Percentiles rank a stretch among this genome's conserved stretches.
These are phyloP conservation scores for Cicer chorassanicum DNA, from an alignment of 306 rosid species.

Conservation along the genomic window DNA sequence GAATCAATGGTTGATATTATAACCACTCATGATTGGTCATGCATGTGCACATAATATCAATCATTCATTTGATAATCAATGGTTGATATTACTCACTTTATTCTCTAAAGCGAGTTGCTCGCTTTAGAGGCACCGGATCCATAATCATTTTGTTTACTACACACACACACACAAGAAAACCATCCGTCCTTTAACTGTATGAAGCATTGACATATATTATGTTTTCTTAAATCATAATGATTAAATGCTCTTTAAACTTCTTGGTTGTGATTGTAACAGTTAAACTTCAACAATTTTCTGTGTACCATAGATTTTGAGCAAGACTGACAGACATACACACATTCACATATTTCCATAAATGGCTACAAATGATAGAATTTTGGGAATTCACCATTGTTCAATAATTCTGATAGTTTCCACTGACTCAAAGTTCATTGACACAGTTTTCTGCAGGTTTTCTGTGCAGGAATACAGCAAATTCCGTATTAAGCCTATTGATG, in stretches of 20 bases:
- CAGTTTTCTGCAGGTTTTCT: slow-evolving; percentile 90
- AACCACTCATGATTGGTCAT: too few species aligned
- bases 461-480: slow-evolving; percentile 90
- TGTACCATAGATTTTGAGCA: slow-evolving; percentile 9
- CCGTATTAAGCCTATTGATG: slow-evolving; percentile 76
- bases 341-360: slow-evolving; percentile 18
- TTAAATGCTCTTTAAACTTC: slow-evolving; percentile 27
- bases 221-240: slow-evolving; percentile 29
- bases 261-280: slow-evolving; percentile 16
- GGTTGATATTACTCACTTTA: too few species aligned
- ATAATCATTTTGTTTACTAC: slow-evolving; percentile 9
- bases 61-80: too few species aligned
- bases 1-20: too few species aligned
- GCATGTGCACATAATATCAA: too few species aligned
- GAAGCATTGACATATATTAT: slow-evolving; percentile 25
- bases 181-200: neutral
- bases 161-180: slow-evolving; percentile 3
- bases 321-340: slow-evolving; percentile 6
- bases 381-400: slow-evolving; percentile 28
- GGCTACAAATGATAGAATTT: slow-evolving; percentile 30
- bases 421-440: slow-evolving; percentile 68
- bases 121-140: too few species aligned
- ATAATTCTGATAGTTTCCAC: slow-evolving; percentile 59
- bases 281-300: slow-evolving; percentile 20
- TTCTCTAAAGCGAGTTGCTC: too few species aligned